phyloP scores from a whole-genome alignment of 2,329 filamentous ascomycete genomes.

The Xylogone sp. region DNA sequence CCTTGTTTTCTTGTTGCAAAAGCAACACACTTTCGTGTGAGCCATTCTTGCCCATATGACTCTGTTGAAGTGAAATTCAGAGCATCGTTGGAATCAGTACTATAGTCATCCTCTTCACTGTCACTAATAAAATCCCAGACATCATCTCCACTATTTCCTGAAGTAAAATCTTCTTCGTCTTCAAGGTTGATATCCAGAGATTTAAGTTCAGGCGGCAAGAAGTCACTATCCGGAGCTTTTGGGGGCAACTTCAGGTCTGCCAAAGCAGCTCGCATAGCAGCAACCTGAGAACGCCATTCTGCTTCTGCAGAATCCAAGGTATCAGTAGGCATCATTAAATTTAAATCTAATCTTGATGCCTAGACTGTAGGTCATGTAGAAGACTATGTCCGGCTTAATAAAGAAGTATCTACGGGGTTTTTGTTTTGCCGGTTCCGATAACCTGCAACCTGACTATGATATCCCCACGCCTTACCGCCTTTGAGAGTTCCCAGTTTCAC shows the following conservation, averaged over 20 bases:
- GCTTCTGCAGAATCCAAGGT: constrained; percentile 35
- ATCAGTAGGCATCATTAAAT: constrained; percentile 13
- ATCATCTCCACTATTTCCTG: constrained; percentile 67
- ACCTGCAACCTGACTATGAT: constrained; percentile 15
- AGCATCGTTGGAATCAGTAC: constrained; percentile 58
- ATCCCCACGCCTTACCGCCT: constrained; percentile 3
- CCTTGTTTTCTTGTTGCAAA: constrained; percentile 63
- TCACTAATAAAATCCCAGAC: constrained; percentile 92
- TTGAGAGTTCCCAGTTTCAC: background rate
- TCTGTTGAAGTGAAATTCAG: constrained; percentile 8
- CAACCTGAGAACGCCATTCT: constrained; percentile 82
- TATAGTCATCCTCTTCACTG: constrained; percentile 61
- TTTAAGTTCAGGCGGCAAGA: constrained; percentile 9
- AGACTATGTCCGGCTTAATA: too few species aligned
- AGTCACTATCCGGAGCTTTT: background rate
- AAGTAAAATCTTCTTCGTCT: constrained; percentile 52
- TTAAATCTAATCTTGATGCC: background rate
- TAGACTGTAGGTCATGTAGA: too few species aligned
- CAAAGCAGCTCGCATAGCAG: constrained; percentile 81
- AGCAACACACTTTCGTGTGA: constrained; percentile 62
- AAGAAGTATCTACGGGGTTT: constrained; percentile 12
- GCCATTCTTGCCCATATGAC: constrained; percentile 63
- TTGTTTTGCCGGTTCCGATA: constrained; percentile 1
- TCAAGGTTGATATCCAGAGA: constrained; percentile 53
- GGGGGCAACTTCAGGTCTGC: constrained; percentile 60